Percentiles rank a stretch among this genome's conserved stretches.
Conservation (phyloP, 2,329 filamentous ascomycete genomes). For the Phyllosticta paracitricarpa region DNA sequence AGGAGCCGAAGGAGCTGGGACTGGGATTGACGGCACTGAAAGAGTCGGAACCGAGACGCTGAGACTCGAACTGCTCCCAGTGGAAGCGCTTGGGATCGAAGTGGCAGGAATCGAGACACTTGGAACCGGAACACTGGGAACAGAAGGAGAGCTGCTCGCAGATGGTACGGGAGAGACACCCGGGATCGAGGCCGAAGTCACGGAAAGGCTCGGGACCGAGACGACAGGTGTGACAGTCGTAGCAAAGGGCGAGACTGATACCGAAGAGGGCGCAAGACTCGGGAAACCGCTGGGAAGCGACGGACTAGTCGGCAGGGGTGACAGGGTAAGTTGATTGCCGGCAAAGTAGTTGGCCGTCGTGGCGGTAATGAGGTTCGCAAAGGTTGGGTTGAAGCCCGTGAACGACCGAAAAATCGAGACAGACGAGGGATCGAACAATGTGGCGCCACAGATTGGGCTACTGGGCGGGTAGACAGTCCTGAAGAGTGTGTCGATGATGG, state of each 20-base stretch:
- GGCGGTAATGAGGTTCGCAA: not conserved
- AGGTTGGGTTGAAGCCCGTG: not conserved
- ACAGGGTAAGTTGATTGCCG: slow-evolving; percentile 1
- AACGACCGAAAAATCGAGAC: not conserved
- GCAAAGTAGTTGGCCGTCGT: not conserved
- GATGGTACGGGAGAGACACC: not conserved
- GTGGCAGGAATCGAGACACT: not conserved
- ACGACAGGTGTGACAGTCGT: not conserved
- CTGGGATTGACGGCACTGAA: not conserved
- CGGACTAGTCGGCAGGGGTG: not conserved
- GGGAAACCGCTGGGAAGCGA: not conserved
- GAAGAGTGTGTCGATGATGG: not conserved
- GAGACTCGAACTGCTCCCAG: not conserved
- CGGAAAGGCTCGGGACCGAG: too few species aligned
- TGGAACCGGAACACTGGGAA: not conserved
- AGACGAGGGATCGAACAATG: not conserved
- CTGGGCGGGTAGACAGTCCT: slow-evolving; percentile 6
- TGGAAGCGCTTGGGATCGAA: not conserved
- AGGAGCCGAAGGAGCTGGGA: not conserved
- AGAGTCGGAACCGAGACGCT: not conserved
- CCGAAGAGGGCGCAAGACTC: not conserved
- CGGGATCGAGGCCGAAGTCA: not conserved
- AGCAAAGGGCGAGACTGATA: not conserved
- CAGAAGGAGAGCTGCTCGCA: not conserved
- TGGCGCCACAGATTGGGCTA: slow-evolving; percentile 1